phyloP scores from a whole-genome alignment of 495 filamentous ascomycete species.

The Entonaema liquescens region DNA sequence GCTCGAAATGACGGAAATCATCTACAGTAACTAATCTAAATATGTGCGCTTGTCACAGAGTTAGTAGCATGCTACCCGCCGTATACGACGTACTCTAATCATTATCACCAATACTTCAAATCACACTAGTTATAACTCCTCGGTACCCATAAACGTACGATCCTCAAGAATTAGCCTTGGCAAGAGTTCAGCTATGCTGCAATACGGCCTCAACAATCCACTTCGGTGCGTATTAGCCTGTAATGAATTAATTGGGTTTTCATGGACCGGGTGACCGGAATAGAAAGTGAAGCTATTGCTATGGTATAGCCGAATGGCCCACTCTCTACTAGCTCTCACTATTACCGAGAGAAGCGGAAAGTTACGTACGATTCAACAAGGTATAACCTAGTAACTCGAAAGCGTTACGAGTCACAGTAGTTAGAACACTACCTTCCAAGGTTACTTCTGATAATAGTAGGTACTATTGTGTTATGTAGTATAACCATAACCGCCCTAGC shows the following conservation, averaged over 20 bases:
- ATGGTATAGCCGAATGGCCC: background rate
- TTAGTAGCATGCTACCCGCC: background rate
- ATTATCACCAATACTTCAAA: background rate
- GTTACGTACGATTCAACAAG: background rate
- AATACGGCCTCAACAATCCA: background rate
- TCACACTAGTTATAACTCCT: background rate
- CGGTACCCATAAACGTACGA: background rate
- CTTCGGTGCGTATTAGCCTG: background rate
- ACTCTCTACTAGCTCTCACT: background rate
- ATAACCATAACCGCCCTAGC: slow-evolving; percentile 1
- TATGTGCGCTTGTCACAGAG: no score
- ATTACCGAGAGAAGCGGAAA: background rate
- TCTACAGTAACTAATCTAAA: no score
- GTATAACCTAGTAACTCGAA: background rate
- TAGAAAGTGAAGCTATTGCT: background rate
- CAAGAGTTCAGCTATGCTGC: background rate
- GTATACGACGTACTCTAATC: background rate
- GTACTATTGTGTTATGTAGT: background rate
- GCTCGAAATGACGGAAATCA: no score
- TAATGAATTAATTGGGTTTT: background rate
- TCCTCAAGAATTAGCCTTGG: background rate
- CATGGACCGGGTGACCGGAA: background rate
- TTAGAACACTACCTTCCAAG: background rate
- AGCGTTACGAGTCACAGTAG: background rate
- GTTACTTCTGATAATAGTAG: no score